These are phyloP conservation scores for Glycine latifolia DNA, from an alignment of 306 rosid species.

Conservation along the genomic window DNA sequence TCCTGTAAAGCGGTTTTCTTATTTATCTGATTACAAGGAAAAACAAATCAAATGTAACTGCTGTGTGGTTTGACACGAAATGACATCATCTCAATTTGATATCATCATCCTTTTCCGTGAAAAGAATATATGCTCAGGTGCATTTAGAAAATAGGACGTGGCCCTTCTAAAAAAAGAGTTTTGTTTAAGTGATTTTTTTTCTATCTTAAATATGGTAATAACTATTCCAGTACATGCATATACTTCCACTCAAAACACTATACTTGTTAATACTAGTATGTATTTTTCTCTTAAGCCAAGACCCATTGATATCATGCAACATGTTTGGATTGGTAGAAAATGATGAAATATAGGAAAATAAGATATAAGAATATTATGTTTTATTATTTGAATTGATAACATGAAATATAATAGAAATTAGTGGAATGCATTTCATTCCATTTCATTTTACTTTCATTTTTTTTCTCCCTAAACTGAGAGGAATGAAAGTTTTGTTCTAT, in stretches of 20 bases:
- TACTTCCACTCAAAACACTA: background rate
- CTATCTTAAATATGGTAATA: background rate
- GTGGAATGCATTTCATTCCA: background rate
- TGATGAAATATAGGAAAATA: background rate
- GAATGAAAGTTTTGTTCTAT: background rate
- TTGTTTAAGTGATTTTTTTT: background rate
- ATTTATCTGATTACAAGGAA: constrained; percentile 25
- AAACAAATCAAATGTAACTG: constrained; percentile 32
- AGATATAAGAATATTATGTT: background rate
- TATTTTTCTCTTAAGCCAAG: background rate
- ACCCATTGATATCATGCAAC: background rate
- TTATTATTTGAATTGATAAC: background rate
- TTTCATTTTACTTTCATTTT: background rate
- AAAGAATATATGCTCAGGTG: constrained; percentile 17
- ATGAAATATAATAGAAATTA: background rate
- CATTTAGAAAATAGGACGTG: constrained; percentile 11
- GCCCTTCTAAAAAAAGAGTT: background rate
- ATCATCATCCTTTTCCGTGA: constrained; percentile 32
- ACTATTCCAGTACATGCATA: background rate
- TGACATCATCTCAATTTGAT: constrained; percentile 42
- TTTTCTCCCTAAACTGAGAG: background rate
- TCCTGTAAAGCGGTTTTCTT: constrained; percentile 60
- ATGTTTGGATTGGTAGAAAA: background rate
- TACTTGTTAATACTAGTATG: background rate
- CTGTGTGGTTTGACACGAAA: constrained; percentile 51